Evolutionary conservation across 2,329 filamentous ascomycete species (phyloP).

Genomic region (Trichoderma harzianum): DNA sequence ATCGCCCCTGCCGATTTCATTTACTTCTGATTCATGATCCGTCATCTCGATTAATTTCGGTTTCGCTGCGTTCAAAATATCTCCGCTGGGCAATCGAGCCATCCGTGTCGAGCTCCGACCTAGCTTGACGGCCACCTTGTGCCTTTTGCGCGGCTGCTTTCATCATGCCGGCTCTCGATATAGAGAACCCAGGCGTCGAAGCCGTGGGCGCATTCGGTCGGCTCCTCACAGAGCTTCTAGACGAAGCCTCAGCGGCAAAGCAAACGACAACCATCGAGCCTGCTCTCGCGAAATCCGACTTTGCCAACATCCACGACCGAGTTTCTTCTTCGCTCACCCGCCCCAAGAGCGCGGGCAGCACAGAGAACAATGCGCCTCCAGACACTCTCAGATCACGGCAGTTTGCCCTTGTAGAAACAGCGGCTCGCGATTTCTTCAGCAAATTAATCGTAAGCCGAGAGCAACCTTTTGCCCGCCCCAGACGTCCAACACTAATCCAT

Average conservation of each 20-base stretch:
- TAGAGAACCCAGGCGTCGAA: conserved; percentile 46
- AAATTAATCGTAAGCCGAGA: conserved; percentile 63
- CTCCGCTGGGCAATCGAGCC: background rate
- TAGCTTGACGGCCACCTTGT: background rate
- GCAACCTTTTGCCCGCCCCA: background rate
- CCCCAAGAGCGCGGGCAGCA: conserved; percentile 28
- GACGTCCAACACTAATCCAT: conserved; percentile 32
- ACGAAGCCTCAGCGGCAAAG: conserved; percentile 58
- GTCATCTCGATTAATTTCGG: background rate
- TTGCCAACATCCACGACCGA: conserved; percentile 47
- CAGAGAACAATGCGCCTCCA: conserved; percentile 35
- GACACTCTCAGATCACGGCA: conserved; percentile 45
- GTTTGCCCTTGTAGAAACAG: conserved; percentile 75
- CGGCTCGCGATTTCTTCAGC: conserved; percentile 77
- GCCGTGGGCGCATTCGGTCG: conserved; percentile 52
- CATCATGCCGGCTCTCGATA: conserved; percentile 50
- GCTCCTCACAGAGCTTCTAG: conserved; percentile 56
- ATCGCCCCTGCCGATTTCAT: background rate
- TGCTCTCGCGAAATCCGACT: conserved; percentile 67
- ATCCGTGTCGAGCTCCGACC: background rate
- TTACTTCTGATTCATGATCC: background rate
- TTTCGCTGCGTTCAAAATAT: background rate
- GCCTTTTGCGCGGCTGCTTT: background rate
- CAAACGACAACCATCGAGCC: conserved; percentile 64
- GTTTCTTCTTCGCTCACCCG: conserved; percentile 36